Evolutionary conservation across 352 stramenopile species (phyloP).

Genomic region (Pythium phragmitis): DNA sequence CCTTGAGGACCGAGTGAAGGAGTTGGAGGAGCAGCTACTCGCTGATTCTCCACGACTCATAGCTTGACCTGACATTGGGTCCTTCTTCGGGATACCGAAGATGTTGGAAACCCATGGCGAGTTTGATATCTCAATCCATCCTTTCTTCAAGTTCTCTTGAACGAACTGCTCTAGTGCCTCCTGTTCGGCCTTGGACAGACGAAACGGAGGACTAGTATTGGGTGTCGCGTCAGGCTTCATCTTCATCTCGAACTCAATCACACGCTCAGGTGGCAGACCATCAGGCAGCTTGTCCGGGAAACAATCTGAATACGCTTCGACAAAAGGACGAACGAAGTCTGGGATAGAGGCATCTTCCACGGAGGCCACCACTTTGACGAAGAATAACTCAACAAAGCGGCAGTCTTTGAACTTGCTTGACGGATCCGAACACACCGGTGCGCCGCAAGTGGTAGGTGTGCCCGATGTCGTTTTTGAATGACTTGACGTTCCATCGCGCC

Average conservation of each 20-base stretch:
- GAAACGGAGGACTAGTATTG: conserved; percentile 17
- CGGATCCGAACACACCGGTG: too few species aligned
- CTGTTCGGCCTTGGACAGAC: conserved; percentile 21
- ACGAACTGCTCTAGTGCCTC: conserved; percentile 9
- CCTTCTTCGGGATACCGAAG: conserved; percentile 30
- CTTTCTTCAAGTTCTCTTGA: conserved; percentile 14
- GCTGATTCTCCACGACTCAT: background rate
- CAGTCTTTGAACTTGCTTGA: too few species aligned
- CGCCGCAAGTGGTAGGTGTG: too few species aligned
- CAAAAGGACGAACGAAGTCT: background rate
- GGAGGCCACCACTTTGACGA: background rate
- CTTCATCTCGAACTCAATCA: conserved; percentile 21
- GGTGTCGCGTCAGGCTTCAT: conserved; percentile 22
- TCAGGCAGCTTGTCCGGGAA: conserved; percentile 18
- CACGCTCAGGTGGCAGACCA: conserved; percentile 1
- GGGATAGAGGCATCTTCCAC: background rate
- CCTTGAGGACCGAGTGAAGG: too few species aligned
- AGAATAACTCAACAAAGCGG: too few species aligned
- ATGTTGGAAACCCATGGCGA: conserved; percentile 29
- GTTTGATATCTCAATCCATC: conserved; percentile 19
- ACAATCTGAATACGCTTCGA: conserved; percentile 4
- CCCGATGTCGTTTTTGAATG: background rate
- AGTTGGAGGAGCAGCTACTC: too few species aligned
- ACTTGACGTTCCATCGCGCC: background rate
- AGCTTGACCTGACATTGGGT: conserved; percentile 18